These are phyloP conservation scores for Ampelocalamus luodianensis DNA, from an alignment of 176 grass and related monocot genomes.

Conservation along the genomic window DNA sequence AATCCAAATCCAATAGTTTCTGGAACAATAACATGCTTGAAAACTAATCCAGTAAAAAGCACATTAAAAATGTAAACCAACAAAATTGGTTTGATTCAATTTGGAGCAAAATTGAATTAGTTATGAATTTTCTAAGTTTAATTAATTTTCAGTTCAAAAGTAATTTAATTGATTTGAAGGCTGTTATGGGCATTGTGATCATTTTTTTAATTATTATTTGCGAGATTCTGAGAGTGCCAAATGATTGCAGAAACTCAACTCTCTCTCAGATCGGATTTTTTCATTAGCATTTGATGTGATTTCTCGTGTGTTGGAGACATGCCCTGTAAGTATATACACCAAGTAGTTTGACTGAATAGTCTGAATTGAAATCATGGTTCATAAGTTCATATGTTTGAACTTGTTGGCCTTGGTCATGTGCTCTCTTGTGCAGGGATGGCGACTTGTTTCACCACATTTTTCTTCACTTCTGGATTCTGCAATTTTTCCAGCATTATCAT, in stretches of 20 bases:
- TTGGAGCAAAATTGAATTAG: no score
- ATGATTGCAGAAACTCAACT: conserved; percentile 66
- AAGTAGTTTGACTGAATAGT: conserved; percentile 8
- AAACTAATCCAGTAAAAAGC: no score
- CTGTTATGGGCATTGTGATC: conserved; percentile 7
- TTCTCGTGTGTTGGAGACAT: conserved; percentile 83
- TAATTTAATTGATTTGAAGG: no score
- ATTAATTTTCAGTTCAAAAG: no score
- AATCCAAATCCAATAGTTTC: no score
- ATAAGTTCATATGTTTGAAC: conserved; percentile 27
- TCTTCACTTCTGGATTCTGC: conserved; percentile 75
- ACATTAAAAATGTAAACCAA: no score
- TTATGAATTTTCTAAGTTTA: no score
- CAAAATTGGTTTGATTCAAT: no score
- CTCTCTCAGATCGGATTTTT: conserved; percentile 64
- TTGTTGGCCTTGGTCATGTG: conserved; percentile 17
- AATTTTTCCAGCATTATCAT: conserved; percentile 79
- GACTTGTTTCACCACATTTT: conserved; percentile 92
- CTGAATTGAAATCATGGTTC: neutral
- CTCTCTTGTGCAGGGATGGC: conserved; percentile 71
- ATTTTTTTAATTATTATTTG: conserved; percentile 42
- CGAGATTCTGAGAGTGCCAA: conserved; percentile 22
- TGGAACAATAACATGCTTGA: no score
- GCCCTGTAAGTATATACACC: conserved; percentile 70
- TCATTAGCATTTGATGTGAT: conserved; percentile 87